Percentiles rank a stretch among this genome's conserved stretches.
Conservation (phyloP, 768 basidiomycete genomes). For the Lentinula raphanica region DNA sequence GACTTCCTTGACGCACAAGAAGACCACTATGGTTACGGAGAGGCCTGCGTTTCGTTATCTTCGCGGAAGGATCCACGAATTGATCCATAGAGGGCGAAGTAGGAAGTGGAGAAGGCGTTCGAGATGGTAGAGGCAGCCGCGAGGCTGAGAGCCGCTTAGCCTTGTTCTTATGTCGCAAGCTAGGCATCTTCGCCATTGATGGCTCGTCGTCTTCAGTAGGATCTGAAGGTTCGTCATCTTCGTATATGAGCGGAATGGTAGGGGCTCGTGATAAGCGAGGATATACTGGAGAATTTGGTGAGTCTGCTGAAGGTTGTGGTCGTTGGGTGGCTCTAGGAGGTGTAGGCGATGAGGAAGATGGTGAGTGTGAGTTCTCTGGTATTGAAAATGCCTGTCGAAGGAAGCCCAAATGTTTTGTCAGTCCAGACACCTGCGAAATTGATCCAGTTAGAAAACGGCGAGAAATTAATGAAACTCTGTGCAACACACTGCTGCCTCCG, state of each 20-base stretch:
- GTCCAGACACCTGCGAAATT: slow-evolving; percentile 41
- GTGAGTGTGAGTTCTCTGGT: slow-evolving; percentile 19
- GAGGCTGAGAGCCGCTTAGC: slow-evolving; percentile 43
- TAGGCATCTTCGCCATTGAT: slow-evolving; percentile 21
- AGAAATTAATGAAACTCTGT: slow-evolving; percentile 6
- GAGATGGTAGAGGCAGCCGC: slow-evolving; percentile 43
- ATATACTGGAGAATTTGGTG: slow-evolving; percentile 34
- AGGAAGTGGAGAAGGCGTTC: slow-evolving; percentile 34
- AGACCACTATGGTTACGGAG: slow-evolving; percentile 51
- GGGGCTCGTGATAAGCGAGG: slow-evolving; percentile 60
- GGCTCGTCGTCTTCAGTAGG: slow-evolving; percentile 38
- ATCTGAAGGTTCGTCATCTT: slow-evolving; percentile 56
- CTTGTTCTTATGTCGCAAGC: slow-evolving; percentile 35
- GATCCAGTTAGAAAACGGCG: slow-evolving; percentile 4
- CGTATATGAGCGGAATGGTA: slow-evolving; percentile 59
- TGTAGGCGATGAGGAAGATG: slow-evolving; percentile 38
- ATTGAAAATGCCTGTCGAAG: slow-evolving; percentile 62
- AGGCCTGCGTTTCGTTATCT: slow-evolving; percentile 29
- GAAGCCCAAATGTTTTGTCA: slow-evolving; percentile 61
- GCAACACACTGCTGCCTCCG: slow-evolving; percentile 62
- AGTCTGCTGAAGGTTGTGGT: slow-evolving; percentile 34
- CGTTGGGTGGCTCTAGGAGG: slow-evolving; percentile 46
- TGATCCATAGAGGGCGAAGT: slow-evolving; percentile 16
- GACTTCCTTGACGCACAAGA: slow-evolving; percentile 59
- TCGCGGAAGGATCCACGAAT: too few relatives aligned